Evolutionary conservation across 2,329 filamentous ascomycete species (phyloP), one percentile per base, ranked within the genome.

Genomic region (Hypoxylon sp.): DNA sequence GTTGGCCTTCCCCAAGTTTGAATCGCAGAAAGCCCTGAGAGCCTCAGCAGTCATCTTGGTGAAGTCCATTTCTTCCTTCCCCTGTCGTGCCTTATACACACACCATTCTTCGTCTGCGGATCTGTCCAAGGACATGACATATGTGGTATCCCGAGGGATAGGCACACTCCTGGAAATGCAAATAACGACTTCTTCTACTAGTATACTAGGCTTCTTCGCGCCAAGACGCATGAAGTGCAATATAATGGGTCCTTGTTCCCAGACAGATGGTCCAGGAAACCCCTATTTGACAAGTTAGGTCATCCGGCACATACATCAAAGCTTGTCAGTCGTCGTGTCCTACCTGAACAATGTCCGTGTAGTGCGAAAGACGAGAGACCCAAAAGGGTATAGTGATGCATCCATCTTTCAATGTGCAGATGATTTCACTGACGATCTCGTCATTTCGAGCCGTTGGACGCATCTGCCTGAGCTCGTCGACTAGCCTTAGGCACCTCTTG

Each of bases 401-500:
- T 31, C 11, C 46, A 37, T 1, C 11, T n/a, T 44, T 50, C 13
- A 17, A 17, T 31, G 10, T 2, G 33, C 4, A 35, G 25, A 17
- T 20, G 22, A 49, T n/a, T 10, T 3, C 4, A 1, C 48, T 8
- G 35, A 35, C 6, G 2, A 20, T n/a, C 25, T 20, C 49, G n/a
- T 63, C 40, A 60, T 22, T 50, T 48, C 11, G 54, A 13, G 5
- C 44, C 61, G 13, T 56, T 59, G 8, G 49, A 53, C 3, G 55
- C 33, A 3, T 74, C 72, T 10, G 53, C 14, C 30, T 71, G 61
- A 5, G 78, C 73, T 64, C 84, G 81, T 69, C 84, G 84, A 7
- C 82, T 82, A n/a, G 80, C 74, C 31, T 85, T 82, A 2, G 85
- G 83, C 8, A 87, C 77, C 68, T 88, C 86, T 69, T 86, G 86